Percentiles rank a stretch among this genome's conserved stretches.
Evolutionary conservation across 1,139 yeast genomes (phyloP).

Genomic region (Yarrowia galli): DNA sequence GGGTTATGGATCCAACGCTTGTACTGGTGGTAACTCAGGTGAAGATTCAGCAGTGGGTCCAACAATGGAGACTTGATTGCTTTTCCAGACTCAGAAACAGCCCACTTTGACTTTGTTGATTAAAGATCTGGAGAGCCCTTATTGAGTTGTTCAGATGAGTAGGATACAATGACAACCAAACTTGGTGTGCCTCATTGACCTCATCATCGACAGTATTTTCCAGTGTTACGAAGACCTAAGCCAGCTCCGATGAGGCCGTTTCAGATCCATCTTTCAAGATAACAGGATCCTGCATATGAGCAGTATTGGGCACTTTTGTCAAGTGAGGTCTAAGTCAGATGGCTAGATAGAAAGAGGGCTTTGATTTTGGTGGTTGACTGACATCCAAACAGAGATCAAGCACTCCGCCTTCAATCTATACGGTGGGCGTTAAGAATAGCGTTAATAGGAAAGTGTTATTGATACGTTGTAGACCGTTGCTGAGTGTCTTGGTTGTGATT

Average conservation of each 20-base stretch:
- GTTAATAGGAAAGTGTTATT: neutral
- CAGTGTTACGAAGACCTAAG: too few species aligned
- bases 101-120: neutral
- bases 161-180: too few species aligned
- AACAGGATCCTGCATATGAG: neutral
- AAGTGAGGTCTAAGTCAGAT: neutral
- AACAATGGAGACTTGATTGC: too few species aligned
- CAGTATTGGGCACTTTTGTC: neutral
- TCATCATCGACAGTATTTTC: too few species aligned
- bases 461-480: neutral
- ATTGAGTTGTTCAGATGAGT: too few species aligned
- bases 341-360: neutral
- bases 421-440: neutral
- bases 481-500: too few species aligned
- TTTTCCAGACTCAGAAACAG: neutral
- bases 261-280: neutral
- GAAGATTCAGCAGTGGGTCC: too few species aligned
- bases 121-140: too few species aligned
- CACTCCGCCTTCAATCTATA: conserved; percentile 1
- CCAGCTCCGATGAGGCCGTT: too few species aligned
- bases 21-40: too few species aligned
- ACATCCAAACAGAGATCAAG: too few species aligned
- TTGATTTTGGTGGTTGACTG: neutral
- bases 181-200: neutral
- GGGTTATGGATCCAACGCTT: too few species aligned